phyloP scores from a whole-genome alignment of 169 alveolate genomes.

The Cryptosporidium meleagridis region DNA sequence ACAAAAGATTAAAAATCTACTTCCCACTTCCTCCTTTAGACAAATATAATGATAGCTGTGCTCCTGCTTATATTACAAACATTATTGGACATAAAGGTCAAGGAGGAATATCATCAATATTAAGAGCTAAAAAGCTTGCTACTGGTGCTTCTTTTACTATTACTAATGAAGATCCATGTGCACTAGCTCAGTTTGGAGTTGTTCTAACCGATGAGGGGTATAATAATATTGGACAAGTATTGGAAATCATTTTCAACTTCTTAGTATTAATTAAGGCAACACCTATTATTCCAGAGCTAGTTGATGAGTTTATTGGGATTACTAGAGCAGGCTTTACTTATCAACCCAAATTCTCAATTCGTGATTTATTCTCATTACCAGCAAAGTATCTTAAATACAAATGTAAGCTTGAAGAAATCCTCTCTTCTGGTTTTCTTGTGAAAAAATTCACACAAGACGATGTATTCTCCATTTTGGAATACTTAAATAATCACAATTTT shows the following conservation, averaged over 20 bases:
- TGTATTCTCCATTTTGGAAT: slow-evolving; percentile 30
- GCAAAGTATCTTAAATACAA: slow-evolving; percentile 40
- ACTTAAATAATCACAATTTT: slow-evolving; percentile 13
- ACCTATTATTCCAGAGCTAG: slow-evolving; percentile 52
- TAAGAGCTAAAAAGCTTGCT: slow-evolving; percentile 37
- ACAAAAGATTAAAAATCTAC: slow-evolving; percentile 45
- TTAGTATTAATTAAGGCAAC: slow-evolving; percentile 21
- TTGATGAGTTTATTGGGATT: slow-evolving; percentile 39
- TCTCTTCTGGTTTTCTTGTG: slow-evolving; percentile 32
- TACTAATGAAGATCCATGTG: slow-evolving; percentile 62
- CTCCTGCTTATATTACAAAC: slow-evolving; percentile 40
- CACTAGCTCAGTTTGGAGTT: slow-evolving; percentile 43
- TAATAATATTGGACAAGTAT: slow-evolving; percentile 5
- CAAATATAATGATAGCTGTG: slow-evolving; percentile 39
- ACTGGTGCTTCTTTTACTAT: slow-evolving; percentile 52
- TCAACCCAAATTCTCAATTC: slow-evolving; percentile 40
- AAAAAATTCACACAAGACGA: slow-evolving; percentile 22
- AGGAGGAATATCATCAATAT: slow-evolving; percentile 48
- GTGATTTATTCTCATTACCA: slow-evolving; percentile 44
- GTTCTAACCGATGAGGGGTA: slow-evolving; percentile 55
- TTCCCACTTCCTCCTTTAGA: slow-evolving; percentile 67
- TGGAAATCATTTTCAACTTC: slow-evolving; percentile 35
- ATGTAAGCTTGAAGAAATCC: slow-evolving; percentile 40
- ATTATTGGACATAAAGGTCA: slow-evolving; percentile 51
- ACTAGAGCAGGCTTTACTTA: slow-evolving; percentile 26